Percentiles rank a stretch among this genome's conserved stretches.
phyloP scores from a whole-genome alignment of 2,329 filamentous ascomycete genomes.

The Laburnicola sp. region DNA sequence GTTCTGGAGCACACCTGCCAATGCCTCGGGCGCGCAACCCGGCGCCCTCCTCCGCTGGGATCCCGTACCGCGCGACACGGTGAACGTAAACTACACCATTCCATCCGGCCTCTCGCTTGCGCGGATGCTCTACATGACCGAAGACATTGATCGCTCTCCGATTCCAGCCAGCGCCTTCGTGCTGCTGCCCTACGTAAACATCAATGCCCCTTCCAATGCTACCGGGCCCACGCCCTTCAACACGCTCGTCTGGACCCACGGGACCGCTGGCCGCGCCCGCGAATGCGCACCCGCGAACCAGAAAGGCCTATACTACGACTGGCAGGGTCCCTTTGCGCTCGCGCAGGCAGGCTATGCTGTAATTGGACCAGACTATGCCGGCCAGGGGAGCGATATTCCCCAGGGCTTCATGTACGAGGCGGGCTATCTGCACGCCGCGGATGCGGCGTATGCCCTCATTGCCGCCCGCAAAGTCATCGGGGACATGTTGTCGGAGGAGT shows the following conservation, averaged over 20 bases:
- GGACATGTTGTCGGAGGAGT: conserved; percentile 21
- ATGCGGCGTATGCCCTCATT: conserved; percentile 22
- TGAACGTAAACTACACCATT: conserved; percentile 20
- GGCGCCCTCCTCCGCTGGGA: conserved; percentile 25
- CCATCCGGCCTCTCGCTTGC: conserved; percentile 24
- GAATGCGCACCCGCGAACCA: conserved; percentile 24
- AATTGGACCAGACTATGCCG: conserved; percentile 23
- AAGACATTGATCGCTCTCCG: conserved; percentile 25
- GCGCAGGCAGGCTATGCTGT: conserved; percentile 25
- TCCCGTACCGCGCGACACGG: conserved; percentile 13
- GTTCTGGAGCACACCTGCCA: conserved; percentile 23
- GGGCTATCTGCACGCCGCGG: conserved; percentile 24
- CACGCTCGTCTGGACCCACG: conserved; percentile 23
- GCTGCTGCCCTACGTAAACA: conserved; percentile 25
- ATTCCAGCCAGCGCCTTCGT: conserved; percentile 27
- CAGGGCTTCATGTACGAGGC: conserved; percentile 30
- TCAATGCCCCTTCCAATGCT: conserved; percentile 13
- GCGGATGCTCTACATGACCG: conserved; percentile 27
- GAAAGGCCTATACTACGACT: conserved; percentile 29
- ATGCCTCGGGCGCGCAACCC: conserved; percentile 18
- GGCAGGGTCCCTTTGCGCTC: conserved; percentile 21
- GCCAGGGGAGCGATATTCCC: conserved; percentile 22
- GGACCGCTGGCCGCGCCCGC: conserved; percentile 23
- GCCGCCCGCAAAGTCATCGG: conserved; percentile 24
- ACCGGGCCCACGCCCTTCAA: conserved; percentile 21